Evolutionary conservation across 75 land plant species (phyloP).

Genomic region (Picea glauca): DNA sequence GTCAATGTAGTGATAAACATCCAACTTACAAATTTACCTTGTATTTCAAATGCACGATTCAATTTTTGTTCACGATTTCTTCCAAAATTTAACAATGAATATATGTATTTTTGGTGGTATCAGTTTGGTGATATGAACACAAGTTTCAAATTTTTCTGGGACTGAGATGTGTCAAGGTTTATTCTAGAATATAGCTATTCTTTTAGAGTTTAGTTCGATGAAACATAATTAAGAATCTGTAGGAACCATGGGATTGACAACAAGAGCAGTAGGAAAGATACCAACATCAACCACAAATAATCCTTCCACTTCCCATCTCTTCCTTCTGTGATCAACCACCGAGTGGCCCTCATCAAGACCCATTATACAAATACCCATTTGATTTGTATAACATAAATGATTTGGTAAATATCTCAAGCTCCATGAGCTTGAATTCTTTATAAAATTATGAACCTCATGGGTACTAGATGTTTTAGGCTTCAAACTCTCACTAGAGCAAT

Average conservation of each 20-base stretch:
- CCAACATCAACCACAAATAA: constrained; percentile 64
- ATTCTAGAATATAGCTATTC: too few species aligned
- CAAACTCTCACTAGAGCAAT: constrained; percentile 33
- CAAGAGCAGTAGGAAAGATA: constrained; percentile 68
- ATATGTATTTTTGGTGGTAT: too few species aligned
- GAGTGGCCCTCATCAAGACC: constrained; percentile 37
- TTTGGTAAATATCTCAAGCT: constrained; percentile 21
- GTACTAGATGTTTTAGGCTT: constrained; percentile 34
- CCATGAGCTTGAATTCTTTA: constrained; percentile 36
- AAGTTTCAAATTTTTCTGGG: too few species aligned
- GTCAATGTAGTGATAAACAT: too few species aligned
- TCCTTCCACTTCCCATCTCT: constrained; percentile 73
- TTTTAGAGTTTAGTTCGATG: too few species aligned
- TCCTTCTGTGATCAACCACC: constrained; percentile 45
- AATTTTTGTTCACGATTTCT: too few species aligned
- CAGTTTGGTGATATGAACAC: too few species aligned
- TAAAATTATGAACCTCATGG: constrained; percentile 42
- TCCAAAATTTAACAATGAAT: too few species aligned
- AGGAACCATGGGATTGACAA: constrained; percentile 91
- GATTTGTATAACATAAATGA: constrained; percentile 69
- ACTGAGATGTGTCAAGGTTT: too few species aligned
- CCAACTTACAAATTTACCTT: too few species aligned
- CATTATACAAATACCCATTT: constrained; percentile 84
- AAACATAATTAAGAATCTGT: too few species aligned
- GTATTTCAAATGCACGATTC: too few species aligned